phyloP scores from a whole-genome alignment of 148 eudicot genomes.

The Vaccinium corymbosum region DNA sequence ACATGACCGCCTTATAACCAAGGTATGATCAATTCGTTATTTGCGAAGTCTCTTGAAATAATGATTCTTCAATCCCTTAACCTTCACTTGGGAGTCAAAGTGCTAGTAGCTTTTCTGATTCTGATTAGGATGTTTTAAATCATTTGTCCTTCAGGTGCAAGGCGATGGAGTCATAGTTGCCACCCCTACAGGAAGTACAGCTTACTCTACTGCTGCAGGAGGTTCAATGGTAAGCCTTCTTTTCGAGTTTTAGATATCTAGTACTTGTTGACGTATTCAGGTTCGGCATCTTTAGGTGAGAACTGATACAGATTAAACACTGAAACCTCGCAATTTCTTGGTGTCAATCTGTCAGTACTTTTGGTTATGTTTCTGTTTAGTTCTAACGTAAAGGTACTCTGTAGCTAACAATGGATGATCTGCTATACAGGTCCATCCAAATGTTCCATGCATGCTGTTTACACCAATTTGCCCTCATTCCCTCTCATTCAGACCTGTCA shows the following conservation, averaged over 20 bases:
- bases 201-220: conserved; percentile 97
- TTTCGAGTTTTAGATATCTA: background rate
- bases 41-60: background rate
- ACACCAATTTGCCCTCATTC: conserved; percentile 99
- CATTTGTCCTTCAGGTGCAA: conserved; percentile 60
- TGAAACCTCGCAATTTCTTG: background rate
- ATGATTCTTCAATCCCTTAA: background rate
- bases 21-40: conserved; percentile 40
- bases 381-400: conserved; percentile 1
- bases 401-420: conserved; percentile 19
- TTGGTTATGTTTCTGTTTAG: background rate
- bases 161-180: conserved; percentile 99
- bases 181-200: conserved; percentile 99
- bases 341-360: background rate
- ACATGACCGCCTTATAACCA: conserved; percentile 92
- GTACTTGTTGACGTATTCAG: background rate
- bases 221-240: conserved; percentile 84
- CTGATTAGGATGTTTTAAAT: background rate
- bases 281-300: background rate
- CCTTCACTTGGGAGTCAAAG: background rate
- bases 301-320: background rate
- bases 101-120: background rate
- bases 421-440: conserved; percentile 88
- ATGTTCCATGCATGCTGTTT: conserved; percentile 98
- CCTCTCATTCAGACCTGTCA: conserved; percentile 96